These are phyloP conservation scores for Nakaseomyces sp. DNA, from an alignment of 1,139 yeast species.

Conservation along the genomic window DNA sequence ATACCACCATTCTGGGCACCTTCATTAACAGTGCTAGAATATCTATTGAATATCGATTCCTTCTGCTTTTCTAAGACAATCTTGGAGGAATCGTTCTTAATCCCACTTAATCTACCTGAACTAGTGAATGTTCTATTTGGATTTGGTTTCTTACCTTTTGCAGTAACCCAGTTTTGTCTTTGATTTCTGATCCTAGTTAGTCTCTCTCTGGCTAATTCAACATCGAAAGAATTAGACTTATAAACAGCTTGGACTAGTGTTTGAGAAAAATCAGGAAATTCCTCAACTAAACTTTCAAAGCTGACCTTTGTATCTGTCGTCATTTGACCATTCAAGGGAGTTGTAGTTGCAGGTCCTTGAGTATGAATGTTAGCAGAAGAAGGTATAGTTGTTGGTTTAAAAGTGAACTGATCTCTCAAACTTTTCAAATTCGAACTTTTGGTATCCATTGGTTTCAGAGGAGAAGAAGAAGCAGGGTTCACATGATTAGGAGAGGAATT, in stretches of 20 bases:
- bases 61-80: constrained; percentile 48
- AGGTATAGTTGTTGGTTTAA: constrained; percentile 18
- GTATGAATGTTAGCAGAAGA: neutral
- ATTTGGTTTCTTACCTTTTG: neutral
- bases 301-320: constrained; percentile 13
- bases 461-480: constrained; percentile 24
- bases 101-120: constrained; percentile 12
- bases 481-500: constrained; percentile 35
- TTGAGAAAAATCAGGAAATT: constrained; percentile 42
- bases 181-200: constrained; percentile 32
- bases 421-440: neutral
- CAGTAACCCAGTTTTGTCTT: constrained; percentile 22
- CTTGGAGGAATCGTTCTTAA: constrained; percentile 35
- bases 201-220: constrained; percentile 47
- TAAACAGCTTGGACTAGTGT: constrained; percentile 53
- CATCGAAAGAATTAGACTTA: constrained; percentile 49
- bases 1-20: constrained; percentile 7
- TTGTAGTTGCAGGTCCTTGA: neutral
- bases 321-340: neutral
- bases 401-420: constrained; percentile 24
- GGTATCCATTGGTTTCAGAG: constrained; percentile 17
- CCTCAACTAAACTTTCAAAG: constrained; percentile 15
- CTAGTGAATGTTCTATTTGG: neutral
- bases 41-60: constrained; percentile 39
- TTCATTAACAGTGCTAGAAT: constrained; percentile 27